phyloP scores from a whole-genome alignment of 495 filamentous ascomycete genomes.

The Aspergillus nanangensis region DNA sequence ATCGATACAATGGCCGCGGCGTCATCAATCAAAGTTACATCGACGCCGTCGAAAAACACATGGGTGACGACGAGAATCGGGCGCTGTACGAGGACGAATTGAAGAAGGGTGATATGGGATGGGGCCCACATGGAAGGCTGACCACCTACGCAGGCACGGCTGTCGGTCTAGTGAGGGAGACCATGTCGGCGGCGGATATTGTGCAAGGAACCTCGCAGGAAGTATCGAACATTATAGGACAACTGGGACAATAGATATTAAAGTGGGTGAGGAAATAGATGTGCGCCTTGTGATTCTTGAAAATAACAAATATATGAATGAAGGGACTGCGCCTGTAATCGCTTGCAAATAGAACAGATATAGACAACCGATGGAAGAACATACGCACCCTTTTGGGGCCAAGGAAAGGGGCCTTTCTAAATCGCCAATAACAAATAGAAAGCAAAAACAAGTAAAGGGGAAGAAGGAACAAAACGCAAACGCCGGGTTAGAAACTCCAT shows the following conservation, averaged over 20 bases:
- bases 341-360: too few species aligned
- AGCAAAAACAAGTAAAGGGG: too few species aligned
- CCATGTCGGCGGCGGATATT: constrained; percentile 25
- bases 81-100: constrained; percentile 45
- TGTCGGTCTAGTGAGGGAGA: constrained; percentile 31
- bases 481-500: neutral
- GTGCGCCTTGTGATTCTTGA: too few species aligned
- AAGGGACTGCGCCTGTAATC: too few species aligned
- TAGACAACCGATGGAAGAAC: too few species aligned
- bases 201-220: constrained; percentile 17
- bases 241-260: neutral
- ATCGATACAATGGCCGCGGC: constrained; percentile 54
- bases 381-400: too few species aligned
- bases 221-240: constrained; percentile 6
- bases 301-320: too few species aligned
- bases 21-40: constrained; percentile 57
- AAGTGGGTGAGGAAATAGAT: too few species aligned
- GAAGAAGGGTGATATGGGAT: constrained; percentile 47
- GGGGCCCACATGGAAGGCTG: constrained; percentile 52
- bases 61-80: constrained; percentile 49
- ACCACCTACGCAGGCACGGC: constrained; percentile 60
- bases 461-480: constrained; percentile 7
- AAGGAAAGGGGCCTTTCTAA: too few species aligned
- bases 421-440: too few species aligned
- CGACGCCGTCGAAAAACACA: constrained; percentile 43